A percentile compares a stretch with the other conserved stretches of the same genome.
Conservation (phyloP, 2,329 filamentous ascomycete genomes). For the Colletotrichum neosansevieriae region DNA sequence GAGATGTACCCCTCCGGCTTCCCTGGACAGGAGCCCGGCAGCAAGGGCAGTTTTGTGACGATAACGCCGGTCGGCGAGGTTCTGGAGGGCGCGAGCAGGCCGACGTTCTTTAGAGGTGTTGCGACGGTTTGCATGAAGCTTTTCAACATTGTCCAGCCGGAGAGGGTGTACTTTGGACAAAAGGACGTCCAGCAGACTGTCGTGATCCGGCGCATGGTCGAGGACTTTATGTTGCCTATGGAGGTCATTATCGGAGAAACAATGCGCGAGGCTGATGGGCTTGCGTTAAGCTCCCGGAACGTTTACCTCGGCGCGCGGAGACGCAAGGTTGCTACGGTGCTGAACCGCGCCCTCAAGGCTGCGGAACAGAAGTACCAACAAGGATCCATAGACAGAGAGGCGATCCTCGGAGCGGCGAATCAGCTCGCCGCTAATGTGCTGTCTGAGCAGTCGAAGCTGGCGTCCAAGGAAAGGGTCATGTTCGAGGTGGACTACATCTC, state of each 20-base stretch:
- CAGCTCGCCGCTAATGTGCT: slow-evolving; percentile 67
- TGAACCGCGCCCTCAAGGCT: slow-evolving; percentile 76
- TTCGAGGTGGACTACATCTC: slow-evolving; percentile 95
- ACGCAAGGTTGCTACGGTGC: slow-evolving; percentile 77
- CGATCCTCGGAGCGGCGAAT: slow-evolving; percentile 80
- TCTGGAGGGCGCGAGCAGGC: slow-evolving; percentile 86
- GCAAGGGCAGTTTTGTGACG: slow-evolving; percentile 88
- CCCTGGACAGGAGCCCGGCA: slow-evolving; percentile 78
- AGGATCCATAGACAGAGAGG: slow-evolving; percentile 66
- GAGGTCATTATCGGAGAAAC: slow-evolving; percentile 82
- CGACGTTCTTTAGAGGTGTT: slow-evolving; percentile 96
- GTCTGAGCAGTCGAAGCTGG: slow-evolving; percentile 71
- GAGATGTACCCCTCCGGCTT: slow-evolving; percentile 90
- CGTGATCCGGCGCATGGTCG: slow-evolving; percentile 86
- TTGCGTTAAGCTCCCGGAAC: slow-evolving; percentile 93
- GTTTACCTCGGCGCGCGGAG: slow-evolving; percentile 87
- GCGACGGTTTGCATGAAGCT: slow-evolving; percentile 94
- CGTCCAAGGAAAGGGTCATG: slow-evolving; percentile 70
- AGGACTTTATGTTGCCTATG: slow-evolving; percentile 85
- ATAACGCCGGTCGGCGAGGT: slow-evolving; percentile 86
- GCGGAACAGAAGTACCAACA: slow-evolving; percentile 75
- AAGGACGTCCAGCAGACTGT: slow-evolving; percentile 98
- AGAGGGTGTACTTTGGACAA: slow-evolving; percentile 90
- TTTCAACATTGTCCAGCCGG: slow-evolving; percentile 66
- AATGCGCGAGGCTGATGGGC: slow-evolving; percentile 80